Evolutionary conservation across 2,329 filamentous ascomycete genomes (phyloP).

Genomic region (Whalleya microplaca): DNA sequence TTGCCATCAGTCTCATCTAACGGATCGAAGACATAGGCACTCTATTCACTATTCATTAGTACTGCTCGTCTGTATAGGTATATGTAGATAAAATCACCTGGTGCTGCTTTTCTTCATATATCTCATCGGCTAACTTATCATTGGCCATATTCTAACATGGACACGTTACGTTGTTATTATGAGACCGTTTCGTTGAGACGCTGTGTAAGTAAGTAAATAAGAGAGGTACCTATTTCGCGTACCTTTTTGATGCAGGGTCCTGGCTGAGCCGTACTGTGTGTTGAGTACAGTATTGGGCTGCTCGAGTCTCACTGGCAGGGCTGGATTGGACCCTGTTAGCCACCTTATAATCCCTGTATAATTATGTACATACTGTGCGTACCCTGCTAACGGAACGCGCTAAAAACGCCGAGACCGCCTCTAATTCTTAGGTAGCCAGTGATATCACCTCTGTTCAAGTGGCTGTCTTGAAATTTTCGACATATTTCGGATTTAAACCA

Average conservation of each 20-base stretch:
- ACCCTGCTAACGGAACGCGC: not conserved
- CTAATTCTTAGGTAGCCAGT: not conserved
- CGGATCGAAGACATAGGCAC: constrained; percentile 65
- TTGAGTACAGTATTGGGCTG: too few species aligned
- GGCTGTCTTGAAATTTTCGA: not conserved
- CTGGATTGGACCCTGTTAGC: too few species aligned
- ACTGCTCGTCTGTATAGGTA: not conserved
- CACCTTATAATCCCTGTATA: not conserved
- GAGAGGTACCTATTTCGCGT: not conserved
- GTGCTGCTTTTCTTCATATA: constrained; percentile 37
- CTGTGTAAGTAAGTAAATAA: not conserved
- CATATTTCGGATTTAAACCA: not conserved
- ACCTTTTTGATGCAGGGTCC: not conserved
- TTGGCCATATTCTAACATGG: constrained; percentile 29
- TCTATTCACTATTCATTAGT: constrained; percentile 44
- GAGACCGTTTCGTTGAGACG: not conserved
- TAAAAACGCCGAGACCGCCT: not conserved
- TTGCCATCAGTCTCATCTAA: constrained; percentile 40
- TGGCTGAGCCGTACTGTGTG: too few species aligned
- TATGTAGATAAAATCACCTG: constrained; percentile 23
- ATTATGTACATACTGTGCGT: too few species aligned
- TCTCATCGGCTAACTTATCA: constrained; percentile 23
- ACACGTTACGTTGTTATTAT: not conserved
- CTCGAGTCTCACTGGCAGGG: too few species aligned
- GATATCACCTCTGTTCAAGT: not conserved